These are phyloP conservation scores for Raddia guianensis DNA, from an alignment of 176 grass and related monocot genomes.

Conservation along the genomic window DNA sequence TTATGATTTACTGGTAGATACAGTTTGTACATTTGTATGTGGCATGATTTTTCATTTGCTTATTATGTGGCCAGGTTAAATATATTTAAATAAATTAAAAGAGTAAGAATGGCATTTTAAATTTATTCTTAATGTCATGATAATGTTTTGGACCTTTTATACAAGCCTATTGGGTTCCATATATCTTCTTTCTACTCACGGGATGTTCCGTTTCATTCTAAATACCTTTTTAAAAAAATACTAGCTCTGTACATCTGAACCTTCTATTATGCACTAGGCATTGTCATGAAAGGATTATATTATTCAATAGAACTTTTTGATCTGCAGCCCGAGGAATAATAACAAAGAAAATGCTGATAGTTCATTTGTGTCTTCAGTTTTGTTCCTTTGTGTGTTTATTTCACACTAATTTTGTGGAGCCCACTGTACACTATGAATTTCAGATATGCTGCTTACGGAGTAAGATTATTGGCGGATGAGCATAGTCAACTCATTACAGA, in stretches of 20 bases:
- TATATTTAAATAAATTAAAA: not conserved
- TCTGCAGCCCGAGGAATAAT: not conserved
- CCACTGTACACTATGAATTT: not conserved
- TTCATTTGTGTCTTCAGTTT: not conserved
- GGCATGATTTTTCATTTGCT: not conserved
- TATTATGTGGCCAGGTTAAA: not conserved
- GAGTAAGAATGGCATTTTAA: not conserved
- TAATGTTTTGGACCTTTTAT: not conserved
- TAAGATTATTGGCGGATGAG: constrained; percentile 54
- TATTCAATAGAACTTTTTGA: not conserved
- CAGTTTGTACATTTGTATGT: not conserved
- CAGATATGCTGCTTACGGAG: constrained; percentile 56
- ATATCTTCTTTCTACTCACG: not conserved
- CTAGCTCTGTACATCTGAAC: not conserved
- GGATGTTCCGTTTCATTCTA: not conserved
- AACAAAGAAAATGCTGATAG: not conserved
- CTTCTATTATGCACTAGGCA: not conserved
- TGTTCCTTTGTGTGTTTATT: not conserved
- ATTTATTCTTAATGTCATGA: not conserved
- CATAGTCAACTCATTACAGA: constrained; percentile 64
- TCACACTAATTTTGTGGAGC: not conserved
- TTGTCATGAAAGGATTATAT: not conserved
- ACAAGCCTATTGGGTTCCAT: not conserved
- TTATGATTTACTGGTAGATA: not conserved
- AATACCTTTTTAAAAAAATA: not conserved